These are phyloP conservation scores for Aspergillus sp. DNA, from an alignment of 2,329 filamentous ascomycete genomes.

Conservation along the genomic window DNA sequence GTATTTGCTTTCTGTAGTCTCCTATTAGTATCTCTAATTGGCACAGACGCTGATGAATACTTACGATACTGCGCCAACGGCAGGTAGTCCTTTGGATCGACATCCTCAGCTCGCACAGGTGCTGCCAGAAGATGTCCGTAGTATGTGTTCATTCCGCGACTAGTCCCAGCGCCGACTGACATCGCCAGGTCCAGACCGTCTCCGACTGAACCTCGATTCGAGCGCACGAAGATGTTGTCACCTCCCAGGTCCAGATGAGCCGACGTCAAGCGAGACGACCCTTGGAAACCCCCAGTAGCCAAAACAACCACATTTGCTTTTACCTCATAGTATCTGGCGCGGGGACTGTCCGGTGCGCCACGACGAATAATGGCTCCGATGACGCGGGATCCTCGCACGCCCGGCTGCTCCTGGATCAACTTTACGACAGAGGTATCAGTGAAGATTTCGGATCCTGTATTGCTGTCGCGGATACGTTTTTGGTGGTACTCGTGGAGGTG, in stretches of 20 bases:
- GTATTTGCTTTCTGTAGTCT: conserved; percentile 20
- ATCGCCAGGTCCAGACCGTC: conserved; percentile 24
- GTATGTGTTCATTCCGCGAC: conserved; percentile 25
- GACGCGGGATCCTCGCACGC: conserved; percentile 18
- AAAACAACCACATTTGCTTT: conserved; percentile 20
- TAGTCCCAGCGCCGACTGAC: conserved; percentile 22
- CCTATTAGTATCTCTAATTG: not conserved
- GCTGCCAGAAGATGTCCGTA: conserved; percentile 27
- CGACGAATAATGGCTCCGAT: conserved; percentile 21
- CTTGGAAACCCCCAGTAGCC: conserved; percentile 27
- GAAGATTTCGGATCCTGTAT: conserved; percentile 17
- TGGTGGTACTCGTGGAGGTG: conserved; percentile 19
- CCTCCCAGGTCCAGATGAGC: conserved; percentile 19
- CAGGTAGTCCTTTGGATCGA: conserved; percentile 22
- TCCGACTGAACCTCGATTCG: conserved; percentile 23
- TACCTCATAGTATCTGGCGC: conserved; percentile 13
- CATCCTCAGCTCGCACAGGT: conserved; percentile 19
- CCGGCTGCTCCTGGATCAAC: conserved; percentile 19
- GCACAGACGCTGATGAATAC: not conserved
- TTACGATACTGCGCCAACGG: conserved; percentile 26
- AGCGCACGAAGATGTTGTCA: conserved; percentile 27
- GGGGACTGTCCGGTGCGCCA: not conserved
- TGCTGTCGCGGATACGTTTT: conserved; percentile 15
- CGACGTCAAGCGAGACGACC: conserved; percentile 17
- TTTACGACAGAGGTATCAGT: conserved; percentile 20